Percentiles rank a stretch among this genome's conserved stretches.
phyloP scores from a whole-genome alignment of 257 asterid genomes.

The Solanum lignicaule region DNA sequence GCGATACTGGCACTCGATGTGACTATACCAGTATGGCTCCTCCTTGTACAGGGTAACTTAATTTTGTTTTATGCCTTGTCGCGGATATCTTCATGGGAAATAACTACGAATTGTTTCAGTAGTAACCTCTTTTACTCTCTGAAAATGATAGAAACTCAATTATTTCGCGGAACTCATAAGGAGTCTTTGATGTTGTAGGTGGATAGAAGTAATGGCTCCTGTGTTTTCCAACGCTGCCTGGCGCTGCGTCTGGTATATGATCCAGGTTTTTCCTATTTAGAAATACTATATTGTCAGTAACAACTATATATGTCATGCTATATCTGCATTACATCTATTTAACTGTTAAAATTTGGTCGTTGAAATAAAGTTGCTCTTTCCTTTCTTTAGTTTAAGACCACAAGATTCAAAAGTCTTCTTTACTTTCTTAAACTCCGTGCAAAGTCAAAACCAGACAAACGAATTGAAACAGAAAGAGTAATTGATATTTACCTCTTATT shows the following conservation, averaged over 20 bases:
- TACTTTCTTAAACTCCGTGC: not conserved
- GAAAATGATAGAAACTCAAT: not conserved
- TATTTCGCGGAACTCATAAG: not conserved
- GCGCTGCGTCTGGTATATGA: conserved; percentile 88
- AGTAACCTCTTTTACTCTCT: not conserved
- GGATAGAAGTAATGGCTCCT: conserved; percentile 97
- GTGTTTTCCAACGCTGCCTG: conserved; percentile 74
- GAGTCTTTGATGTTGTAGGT: conserved; percentile 24
- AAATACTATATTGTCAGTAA: not conserved
- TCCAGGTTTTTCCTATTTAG: conserved; percentile 45
- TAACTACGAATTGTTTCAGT: not conserved
- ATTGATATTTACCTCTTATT: not conserved
- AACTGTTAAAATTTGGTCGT: not conserved
- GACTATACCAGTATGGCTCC: conserved; percentile 54
- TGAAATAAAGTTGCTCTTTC: not conserved
- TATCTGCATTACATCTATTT: not conserved
- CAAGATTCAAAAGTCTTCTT: not conserved
- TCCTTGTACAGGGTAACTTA: conserved; percentile 84
- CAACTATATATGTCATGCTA: not conserved
- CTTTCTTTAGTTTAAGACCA: not conserved
- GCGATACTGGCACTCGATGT: conserved; percentile 43
- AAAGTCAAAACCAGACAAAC: not conserved
- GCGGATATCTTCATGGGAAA: not conserved
- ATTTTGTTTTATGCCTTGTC: not conserved
- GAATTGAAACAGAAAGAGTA: not conserved